A percentile compares a stretch with the other conserved stretches of the same genome.
Conservation (phyloP, 805 yeast genomes). For the Schizosaccharomyces lindneri region DNA sequence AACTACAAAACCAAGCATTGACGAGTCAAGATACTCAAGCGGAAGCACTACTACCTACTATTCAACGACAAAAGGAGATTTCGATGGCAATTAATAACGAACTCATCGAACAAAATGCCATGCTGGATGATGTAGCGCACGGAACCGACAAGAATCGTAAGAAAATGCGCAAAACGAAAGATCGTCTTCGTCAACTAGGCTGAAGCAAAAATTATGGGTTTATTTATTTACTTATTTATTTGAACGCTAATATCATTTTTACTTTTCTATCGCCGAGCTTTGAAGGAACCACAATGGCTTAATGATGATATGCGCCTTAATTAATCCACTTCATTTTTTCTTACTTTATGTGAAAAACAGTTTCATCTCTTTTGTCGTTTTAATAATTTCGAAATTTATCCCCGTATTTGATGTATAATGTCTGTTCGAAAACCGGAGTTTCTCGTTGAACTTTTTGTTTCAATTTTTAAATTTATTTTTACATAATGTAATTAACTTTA, state of each 20-base stretch:
- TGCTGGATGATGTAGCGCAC: neutral
- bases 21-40: neutral
- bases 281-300: no score
- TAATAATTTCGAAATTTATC: no score
- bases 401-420: no score
- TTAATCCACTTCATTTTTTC: no score
- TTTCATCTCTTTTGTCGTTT: no score
- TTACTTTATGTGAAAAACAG: no score
- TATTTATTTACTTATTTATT: neutral
- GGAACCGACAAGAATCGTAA: neutral
- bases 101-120: neutral
- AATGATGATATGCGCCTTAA: no score
- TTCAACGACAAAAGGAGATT: neutral
- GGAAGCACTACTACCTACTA: neutral
- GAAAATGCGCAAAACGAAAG: neutral
- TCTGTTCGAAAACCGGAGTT: no score
- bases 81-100: neutral
- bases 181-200: neutral
- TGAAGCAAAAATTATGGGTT: neutral
- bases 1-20: neutral
- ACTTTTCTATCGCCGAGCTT: no score
- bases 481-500: no score
- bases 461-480: no score
- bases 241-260: neutral
- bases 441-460: no score